Base-by-base conservation (phyloP, 345 rosid genomes). In the Chamaenerion angustifolium region DNA sequence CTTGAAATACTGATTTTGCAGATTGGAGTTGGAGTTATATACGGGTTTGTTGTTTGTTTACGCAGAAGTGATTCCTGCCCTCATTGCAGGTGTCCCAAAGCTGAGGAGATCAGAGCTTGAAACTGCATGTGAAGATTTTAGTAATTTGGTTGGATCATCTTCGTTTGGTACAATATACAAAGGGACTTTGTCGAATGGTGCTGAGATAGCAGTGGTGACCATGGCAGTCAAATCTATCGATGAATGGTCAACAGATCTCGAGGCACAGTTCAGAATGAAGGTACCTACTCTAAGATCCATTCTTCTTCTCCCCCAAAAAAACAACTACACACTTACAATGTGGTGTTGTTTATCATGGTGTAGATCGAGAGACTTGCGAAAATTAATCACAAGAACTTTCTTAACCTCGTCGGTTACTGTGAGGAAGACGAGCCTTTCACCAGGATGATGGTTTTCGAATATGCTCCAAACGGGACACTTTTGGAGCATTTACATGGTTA, bases 361-460 rank as follows among this genome's bases (percentile, higher is more conserved):
- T 81, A 92, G 98, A 78, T 92, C 21, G 89, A 77, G 16, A 73
- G 67, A 46, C 61, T 92, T 37, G 83, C 96, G 2, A 80, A 78
- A 70, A 76, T 82, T 67, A 90, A 82, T 76, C 98, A 92, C 77
- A 87, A 83, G 71, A 92, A 92, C 64, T 92, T 92, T 43, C 72
- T 78, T 61, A 92, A 78, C 77, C 98, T 92, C 53, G 67, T 92
- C 12, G 96, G 98, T 12, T 92, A 45, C 53, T 87, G 96, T 27
- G 89, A 84, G 71, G 93, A 92, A 59, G 69, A 74, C 10, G 73
- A 75, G 48, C 95, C 95, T 63, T 83, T 90, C 71, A 83, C 98
- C 1, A 87, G 98, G 72, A 84, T 82, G 85, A 71, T 90, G 93
- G 93, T 87, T 71, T 92, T 92, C 60, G 98, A 92, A 49, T 92